Evolutionary conservation across 2,329 filamentous ascomycete species (phyloP).

Genomic region (Clarireedia hainanense): DNA sequence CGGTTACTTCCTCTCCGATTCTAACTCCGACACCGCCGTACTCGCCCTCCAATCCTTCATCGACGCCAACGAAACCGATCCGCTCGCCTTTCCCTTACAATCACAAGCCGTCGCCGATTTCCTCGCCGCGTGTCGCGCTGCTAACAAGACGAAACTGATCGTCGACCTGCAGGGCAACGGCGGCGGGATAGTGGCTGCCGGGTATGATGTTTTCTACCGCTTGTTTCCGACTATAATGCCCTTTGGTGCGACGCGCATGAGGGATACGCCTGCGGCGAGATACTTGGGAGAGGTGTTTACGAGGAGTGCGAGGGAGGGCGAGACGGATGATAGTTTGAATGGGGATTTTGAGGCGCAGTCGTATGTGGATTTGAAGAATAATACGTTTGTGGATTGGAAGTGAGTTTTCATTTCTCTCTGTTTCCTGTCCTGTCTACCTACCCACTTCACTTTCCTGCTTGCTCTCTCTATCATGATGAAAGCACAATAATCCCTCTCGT

Average conservation of each 20-base stretch:
- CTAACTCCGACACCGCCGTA: slow-evolving; percentile 21
- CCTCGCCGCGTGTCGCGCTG: slow-evolving; percentile 36
- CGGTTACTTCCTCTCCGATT: slow-evolving; percentile 20
- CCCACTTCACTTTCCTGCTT: background rate
- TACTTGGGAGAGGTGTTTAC: slow-evolving; percentile 23
- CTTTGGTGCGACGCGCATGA: slow-evolving; percentile 33
- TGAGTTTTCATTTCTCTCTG: slow-evolving; percentile 6
- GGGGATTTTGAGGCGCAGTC: background rate
- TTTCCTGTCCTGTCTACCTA: background rate
- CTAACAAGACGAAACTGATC: slow-evolving; percentile 49
- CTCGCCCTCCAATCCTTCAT: slow-evolving; percentile 20
- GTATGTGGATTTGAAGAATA: slow-evolving; percentile 10
- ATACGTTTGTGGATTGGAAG: slow-evolving; percentile 12
- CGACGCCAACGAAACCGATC: background rate
- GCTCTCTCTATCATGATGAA: background rate
- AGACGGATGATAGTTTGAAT: background rate
- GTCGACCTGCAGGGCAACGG: slow-evolving; percentile 54
- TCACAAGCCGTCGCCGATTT: slow-evolving; percentile 30
- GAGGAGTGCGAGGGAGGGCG: background rate
- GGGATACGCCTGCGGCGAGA: slow-evolving; percentile 11
- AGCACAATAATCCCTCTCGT: slow-evolving; percentile 8
- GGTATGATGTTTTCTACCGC: slow-evolving; percentile 40
- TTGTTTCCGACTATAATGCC: slow-evolving; percentile 20
- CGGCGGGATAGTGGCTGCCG: slow-evolving; percentile 43
- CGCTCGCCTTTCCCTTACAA: slow-evolving; percentile 14